These are phyloP conservation scores for Hirsutella rhossiliensis DNA, from an alignment of 2,329 filamentous ascomycete genomes.

Conservation along the genomic window DNA sequence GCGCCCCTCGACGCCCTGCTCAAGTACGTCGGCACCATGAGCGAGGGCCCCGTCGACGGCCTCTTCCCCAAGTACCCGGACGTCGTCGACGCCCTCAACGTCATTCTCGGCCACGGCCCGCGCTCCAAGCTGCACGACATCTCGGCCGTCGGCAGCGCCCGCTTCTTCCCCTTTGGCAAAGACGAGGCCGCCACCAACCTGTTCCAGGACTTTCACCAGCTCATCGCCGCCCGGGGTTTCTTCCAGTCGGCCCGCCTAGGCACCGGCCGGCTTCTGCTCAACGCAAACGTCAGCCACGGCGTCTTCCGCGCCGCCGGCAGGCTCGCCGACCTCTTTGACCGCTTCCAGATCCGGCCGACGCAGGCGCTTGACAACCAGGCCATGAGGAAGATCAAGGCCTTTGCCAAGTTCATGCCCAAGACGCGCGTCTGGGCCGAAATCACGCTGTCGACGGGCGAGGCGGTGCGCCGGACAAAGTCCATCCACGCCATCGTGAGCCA, in stretches of 20 bases:
- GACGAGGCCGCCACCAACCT: slow-evolving; percentile 15
- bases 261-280: slow-evolving; percentile 41
- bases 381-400: slow-evolving; percentile 10
- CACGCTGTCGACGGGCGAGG: slow-evolving; percentile 16
- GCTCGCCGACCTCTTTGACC: slow-evolving; percentile 21
- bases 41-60: slow-evolving; percentile 20
- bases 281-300: slow-evolving; percentile 41
- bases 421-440: slow-evolving; percentile 23
- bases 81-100: slow-evolving; percentile 37
- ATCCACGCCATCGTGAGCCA: slow-evolving; percentile 16
- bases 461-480: slow-evolving; percentile 15
- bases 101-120: slow-evolving; percentile 35
- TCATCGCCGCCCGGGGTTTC: slow-evolving; percentile 37
- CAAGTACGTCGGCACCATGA: slow-evolving; percentile 31
- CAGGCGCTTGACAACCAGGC: neutral
- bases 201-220: slow-evolving; percentile 14
- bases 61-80: slow-evolving; percentile 36
- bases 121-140: slow-evolving; percentile 21
- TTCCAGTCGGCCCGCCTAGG: slow-evolving; percentile 42
- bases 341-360: slow-evolving; percentile 8
- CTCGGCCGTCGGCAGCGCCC: slow-evolving; percentile 30
- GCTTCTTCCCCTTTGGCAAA: slow-evolving; percentile 33
- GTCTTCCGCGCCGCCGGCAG: slow-evolving; percentile 32
- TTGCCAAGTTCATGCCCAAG: slow-evolving; percentile 26
- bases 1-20: slow-evolving; percentile 27